phyloP scores from a whole-genome alignment of 139 green algal genomes.

The Limnomonas spitsbergensis region DNA sequence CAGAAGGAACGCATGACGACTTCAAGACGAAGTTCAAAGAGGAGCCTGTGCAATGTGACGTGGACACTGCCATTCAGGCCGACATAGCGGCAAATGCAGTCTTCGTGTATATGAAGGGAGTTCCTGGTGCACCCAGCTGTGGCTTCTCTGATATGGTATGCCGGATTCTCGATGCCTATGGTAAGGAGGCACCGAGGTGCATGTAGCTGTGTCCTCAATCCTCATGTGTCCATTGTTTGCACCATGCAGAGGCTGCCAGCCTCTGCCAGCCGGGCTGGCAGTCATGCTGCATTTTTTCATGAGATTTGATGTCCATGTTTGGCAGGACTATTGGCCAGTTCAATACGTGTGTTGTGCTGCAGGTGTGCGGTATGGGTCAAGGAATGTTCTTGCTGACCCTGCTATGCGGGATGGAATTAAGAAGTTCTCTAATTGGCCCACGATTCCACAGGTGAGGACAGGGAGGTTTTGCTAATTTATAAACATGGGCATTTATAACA shows the following conservation, averaged over 20 bases:
- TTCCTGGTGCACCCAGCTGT: slow-evolving; percentile 74
- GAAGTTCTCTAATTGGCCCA: slow-evolving; percentile 89
- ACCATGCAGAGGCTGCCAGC: too few relatives aligned
- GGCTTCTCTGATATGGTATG: slow-evolving; percentile 91
- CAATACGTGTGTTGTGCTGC: too few relatives aligned
- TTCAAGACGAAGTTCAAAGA: slow-evolving; percentile 82
- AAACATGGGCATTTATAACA: too few relatives aligned
- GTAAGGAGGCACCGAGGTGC: slow-evolving; percentile 34
- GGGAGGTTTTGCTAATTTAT: neutral
- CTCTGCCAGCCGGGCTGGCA: too few relatives aligned
- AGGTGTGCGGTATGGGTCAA: slow-evolving; percentile 75
- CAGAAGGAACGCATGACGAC: slow-evolving; percentile 77
- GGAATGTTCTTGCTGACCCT: slow-evolving; percentile 86
- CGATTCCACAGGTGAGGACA: slow-evolving; percentile 79
- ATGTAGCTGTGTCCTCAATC: neutral
- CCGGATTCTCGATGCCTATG: slow-evolving; percentile 82
- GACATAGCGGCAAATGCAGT: slow-evolving; percentile 77
- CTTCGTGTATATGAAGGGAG: slow-evolving; percentile 96
- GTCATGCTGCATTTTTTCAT: too few relatives aligned
- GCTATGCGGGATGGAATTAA: slow-evolving; percentile 90
- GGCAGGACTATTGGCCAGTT: too few relatives aligned
- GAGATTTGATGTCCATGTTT: too few relatives aligned
- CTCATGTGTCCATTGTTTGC: too few relatives aligned
- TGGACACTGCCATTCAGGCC: slow-evolving; percentile 58
- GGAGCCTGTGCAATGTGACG: neutral